These are phyloP conservation scores for Lunularia cruciata DNA, from an alignment of 225 moss, liverwort and hornwort species.

Conservation along the genomic window DNA sequence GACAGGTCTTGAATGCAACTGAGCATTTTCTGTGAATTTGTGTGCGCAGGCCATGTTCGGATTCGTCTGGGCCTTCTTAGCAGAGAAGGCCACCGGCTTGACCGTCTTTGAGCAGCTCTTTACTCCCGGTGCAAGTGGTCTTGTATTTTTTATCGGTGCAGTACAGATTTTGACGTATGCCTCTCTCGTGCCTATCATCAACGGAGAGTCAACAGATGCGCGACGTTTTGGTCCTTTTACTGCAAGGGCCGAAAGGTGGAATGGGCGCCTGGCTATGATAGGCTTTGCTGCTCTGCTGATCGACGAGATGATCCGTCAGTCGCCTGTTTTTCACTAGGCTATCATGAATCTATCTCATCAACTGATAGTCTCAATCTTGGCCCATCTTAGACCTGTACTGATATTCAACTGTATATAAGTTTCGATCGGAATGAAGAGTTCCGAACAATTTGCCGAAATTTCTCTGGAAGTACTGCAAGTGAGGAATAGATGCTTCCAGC, in stretches of 20 bases:
- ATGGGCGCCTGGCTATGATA: conserved; percentile 15
- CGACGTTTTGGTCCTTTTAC: conserved; percentile 17
- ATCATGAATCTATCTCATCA: too few species aligned
- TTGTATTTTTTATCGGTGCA: neutral
- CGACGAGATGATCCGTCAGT: conserved; percentile 4
- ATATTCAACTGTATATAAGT: too few species aligned
- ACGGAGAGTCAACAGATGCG: conserved; percentile 22
- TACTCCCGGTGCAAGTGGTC: neutral
- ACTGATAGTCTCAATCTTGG: too few species aligned
- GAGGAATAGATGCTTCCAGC: too few species aligned
- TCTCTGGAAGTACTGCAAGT: too few species aligned
- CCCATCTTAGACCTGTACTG: too few species aligned
- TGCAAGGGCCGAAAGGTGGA: conserved; percentile 10
- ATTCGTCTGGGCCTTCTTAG: conserved; percentile 22
- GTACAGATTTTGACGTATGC: conserved; percentile 18
- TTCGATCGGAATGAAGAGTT: too few species aligned
- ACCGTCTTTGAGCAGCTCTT: conserved; percentile 19
- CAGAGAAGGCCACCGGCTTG: conserved; percentile 28
- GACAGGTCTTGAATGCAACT: neutral
- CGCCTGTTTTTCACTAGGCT: conserved; percentile 2
- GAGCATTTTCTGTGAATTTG: neutral
- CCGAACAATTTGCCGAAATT: too few species aligned
- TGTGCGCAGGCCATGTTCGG: conserved; percentile 27
- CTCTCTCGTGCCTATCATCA: neutral
- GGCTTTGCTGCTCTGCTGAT: conserved; percentile 10